Evolutionary conservation across 1,139 yeast genomes (phyloP).

Genomic region (Kodamaea alishanica): DNA sequence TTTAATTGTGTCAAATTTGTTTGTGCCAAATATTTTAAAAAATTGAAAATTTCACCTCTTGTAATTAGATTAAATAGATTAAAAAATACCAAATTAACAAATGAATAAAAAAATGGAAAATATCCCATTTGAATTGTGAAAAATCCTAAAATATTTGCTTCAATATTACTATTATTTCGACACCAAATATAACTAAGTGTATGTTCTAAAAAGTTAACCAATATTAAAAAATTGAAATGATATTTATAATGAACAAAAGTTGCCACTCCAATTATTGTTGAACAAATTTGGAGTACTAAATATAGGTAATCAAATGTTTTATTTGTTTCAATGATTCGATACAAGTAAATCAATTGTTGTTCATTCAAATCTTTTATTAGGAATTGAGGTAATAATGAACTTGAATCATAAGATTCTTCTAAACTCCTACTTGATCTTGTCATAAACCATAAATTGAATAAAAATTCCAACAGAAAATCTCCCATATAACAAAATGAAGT

Average conservation of each 20-base stretch:
- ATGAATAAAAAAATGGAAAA: slow-evolving; percentile 25
- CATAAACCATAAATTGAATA: slow-evolving; percentile 19
- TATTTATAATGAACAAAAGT: slow-evolving; percentile 17
- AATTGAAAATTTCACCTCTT: neutral
- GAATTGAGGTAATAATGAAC: neutral
- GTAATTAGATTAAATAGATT: too few relatives aligned
- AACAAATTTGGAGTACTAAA: slow-evolving; percentile 24
- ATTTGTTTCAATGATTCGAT: slow-evolving; percentile 16
- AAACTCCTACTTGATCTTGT: slow-evolving; percentile 14
- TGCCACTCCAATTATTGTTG: slow-evolving; percentile 19
- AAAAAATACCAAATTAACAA: slow-evolving; percentile 15
- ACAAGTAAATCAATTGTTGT: slow-evolving; percentile 16
- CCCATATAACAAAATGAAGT: slow-evolving; percentile 35
- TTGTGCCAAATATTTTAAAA: neutral
- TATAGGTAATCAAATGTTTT: slow-evolving; percentile 31
- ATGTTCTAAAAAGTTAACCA: slow-evolving; percentile 26
- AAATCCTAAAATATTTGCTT: slow-evolving; percentile 26
- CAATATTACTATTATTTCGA: slow-evolving; percentile 24
- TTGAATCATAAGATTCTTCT: slow-evolving; percentile 1
- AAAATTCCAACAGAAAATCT: slow-evolving; percentile 21
- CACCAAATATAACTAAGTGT: slow-evolving; percentile 30
- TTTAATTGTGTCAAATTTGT: neutral
- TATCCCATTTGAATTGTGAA: slow-evolving; percentile 23
- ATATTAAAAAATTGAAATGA: slow-evolving; percentile 11
- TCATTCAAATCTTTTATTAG: slow-evolving; percentile 12